phyloP scores from a whole-genome alignment of 2,329 filamentous ascomycete species.

The Rugonectria rugulosa region DNA sequence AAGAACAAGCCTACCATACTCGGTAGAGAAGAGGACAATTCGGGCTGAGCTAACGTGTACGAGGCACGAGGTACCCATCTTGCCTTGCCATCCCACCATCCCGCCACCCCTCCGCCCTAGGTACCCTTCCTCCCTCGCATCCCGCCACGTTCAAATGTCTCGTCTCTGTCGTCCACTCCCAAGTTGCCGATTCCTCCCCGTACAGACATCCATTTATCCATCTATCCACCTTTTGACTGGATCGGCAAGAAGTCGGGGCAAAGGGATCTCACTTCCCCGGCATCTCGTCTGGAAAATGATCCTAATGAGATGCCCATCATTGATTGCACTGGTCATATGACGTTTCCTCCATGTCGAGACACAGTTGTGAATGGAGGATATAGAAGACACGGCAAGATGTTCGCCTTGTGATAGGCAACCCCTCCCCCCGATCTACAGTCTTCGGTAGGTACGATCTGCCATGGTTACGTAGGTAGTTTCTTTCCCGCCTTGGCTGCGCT shows the following conservation, averaged over 20 bases:
- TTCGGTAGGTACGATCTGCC: constrained; percentile 30
- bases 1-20: neutral
- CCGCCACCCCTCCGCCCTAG: constrained; percentile 16
- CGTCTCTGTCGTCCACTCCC: constrained; percentile 4
- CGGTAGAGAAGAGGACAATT: neutral
- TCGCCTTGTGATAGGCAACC: constrained; percentile 13
- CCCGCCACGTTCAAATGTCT: constrained; percentile 16
- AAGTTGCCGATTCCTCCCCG: constrained; percentile 14
- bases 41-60: constrained; percentile 8
- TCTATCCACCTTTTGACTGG: constrained; percentile 27
- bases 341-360: constrained; percentile 8
- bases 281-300: constrained; percentile 21
- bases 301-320: constrained; percentile 24
- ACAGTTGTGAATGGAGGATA: constrained; percentile 13
- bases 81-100: constrained; percentile 17
- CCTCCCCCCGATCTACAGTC: constrained; percentile 31
- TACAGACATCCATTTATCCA: constrained; percentile 21
- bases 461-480: constrained; percentile 14
- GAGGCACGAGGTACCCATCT: too few relatives aligned
- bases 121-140: neutral
- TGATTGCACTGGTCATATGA: constrained; percentile 2
- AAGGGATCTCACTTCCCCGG: constrained; percentile 28
- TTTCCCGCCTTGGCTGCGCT: constrained; percentile 10
- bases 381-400: constrained; percentile 8
- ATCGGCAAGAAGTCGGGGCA: constrained; percentile 29